Conservation (phyloP, 2,329 filamentous ascomycete genomes). For the Neonectria hederae region DNA sequence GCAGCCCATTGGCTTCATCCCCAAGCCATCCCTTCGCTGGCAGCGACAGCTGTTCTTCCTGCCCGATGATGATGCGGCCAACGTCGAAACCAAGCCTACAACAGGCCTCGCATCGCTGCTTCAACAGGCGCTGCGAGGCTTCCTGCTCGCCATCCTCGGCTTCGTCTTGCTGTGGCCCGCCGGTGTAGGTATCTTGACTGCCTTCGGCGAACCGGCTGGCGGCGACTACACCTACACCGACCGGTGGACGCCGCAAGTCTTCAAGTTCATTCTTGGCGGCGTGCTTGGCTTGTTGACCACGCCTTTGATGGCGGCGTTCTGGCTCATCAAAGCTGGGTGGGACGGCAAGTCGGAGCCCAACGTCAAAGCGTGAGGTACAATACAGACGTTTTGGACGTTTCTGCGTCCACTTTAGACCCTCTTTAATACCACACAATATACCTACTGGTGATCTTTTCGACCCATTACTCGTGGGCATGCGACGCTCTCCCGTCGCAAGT, state of each 20-base stretch:
- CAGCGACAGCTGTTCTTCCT: slow-evolving; percentile 51
- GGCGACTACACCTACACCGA: slow-evolving; percentile 56
- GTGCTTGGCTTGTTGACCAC: slow-evolving; percentile 57
- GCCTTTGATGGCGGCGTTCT: slow-evolving; percentile 59
- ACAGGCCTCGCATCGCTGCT: slow-evolving; percentile 33
- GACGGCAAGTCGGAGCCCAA: slow-evolving; percentile 22
- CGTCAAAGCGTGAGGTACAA: neutral
- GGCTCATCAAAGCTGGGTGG: slow-evolving; percentile 62
- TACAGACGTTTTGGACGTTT: neutral
- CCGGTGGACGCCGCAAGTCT: slow-evolving; percentile 58
- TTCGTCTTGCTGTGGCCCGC: slow-evolving; percentile 57
- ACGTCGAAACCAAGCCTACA: neutral
- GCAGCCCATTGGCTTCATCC: slow-evolving; percentile 57
- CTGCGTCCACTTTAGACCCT: neutral
- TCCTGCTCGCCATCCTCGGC: slow-evolving; percentile 44
- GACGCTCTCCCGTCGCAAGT: neutral
- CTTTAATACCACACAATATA: neutral
- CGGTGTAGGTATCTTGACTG: slow-evolving; percentile 54
- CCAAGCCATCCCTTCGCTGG: slow-evolving; percentile 46
- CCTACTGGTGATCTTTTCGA: neutral
- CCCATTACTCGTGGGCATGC: neutral
- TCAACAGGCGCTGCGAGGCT: slow-evolving; percentile 41
- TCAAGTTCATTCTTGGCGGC: slow-evolving; percentile 60
- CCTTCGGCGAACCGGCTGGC: slow-evolving; percentile 47
- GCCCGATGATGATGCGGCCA: neutral